Evolutionary conservation across 257 asterid species (phyloP).

Genomic region (Asclepias syriaca): DNA sequence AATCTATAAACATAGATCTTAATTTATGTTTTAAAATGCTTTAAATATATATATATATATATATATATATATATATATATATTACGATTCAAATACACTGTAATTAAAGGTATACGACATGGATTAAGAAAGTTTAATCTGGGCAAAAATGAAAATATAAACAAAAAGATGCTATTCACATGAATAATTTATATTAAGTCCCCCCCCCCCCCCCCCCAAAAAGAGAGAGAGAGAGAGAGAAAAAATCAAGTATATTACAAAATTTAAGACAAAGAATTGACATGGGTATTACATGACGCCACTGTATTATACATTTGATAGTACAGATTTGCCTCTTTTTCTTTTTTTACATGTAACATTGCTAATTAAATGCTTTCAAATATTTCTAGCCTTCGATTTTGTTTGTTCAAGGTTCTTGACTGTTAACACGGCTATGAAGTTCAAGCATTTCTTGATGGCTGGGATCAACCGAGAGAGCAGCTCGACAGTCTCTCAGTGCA

Average conservation of each 20-base stretch:
- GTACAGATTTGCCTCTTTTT: not conserved
- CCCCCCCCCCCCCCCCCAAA: not conserved
- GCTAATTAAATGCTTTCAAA: too few species aligned
- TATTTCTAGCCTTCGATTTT: too few species aligned
- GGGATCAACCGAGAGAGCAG: slow-evolving; percentile 95
- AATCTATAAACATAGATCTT: too few species aligned
- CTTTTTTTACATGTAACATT: not conserved
- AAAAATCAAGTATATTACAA: slow-evolving; percentile 4
- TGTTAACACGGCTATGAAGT: slow-evolving; percentile 93
- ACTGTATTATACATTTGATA: slow-evolving; percentile 1
- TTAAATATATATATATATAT: too few species aligned
- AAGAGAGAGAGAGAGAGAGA: not conserved
- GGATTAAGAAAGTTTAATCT: too few species aligned
- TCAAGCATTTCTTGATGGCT: slow-evolving; percentile 98
- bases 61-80: too few species aligned
- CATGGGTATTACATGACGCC: slow-evolving; percentile 4
- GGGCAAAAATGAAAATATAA: too few species aligned
- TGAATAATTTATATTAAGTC: not conserved
- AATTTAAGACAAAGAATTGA: slow-evolving; percentile 15
- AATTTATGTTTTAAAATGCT: too few species aligned
- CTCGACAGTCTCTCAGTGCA: slow-evolving; percentile 90
- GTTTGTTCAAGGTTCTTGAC: slow-evolving; percentile 66
- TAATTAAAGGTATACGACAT: too few species aligned
- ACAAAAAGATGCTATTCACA: too few species aligned
- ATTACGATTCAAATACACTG: too few species aligned